phyloP scores from a whole-genome alignment of 225 moss, liverwort and hornwort genomes.

The Pseudoscleropodium purum region DNA sequence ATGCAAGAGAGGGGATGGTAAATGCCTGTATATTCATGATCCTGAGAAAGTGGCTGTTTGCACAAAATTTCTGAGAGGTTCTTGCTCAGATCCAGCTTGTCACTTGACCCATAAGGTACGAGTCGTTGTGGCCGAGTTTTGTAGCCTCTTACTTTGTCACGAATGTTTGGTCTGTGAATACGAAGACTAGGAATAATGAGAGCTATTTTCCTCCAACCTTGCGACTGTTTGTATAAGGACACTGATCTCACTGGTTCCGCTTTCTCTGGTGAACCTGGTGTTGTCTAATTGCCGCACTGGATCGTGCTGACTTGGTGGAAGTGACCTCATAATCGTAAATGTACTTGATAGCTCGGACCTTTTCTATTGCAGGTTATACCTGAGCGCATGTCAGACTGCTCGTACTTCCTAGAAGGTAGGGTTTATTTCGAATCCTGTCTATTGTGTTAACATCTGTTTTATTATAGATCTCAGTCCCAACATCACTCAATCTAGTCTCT shows the following conservation, averaged over 20 bases:
- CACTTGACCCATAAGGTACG: conserved; percentile 88
- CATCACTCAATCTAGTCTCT: not conserved
- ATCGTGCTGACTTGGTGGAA: not conserved
- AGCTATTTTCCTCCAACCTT: not conserved
- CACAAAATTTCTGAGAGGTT: conserved; percentile 87
- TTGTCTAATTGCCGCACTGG: not conserved
- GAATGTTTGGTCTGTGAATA: not conserved
- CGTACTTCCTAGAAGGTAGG: conserved; percentile 84
- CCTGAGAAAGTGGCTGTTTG: conserved; percentile 92
- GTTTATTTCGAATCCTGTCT: not conserved
- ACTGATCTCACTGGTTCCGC: not conserved
- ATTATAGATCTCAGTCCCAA: not conserved
- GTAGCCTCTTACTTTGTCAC: not conserved
- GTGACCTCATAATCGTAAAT: not conserved
- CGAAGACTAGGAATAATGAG: not conserved
- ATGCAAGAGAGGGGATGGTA: conserved; percentile 88
- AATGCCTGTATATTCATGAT: conserved; percentile 91
- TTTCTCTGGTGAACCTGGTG: not conserved
- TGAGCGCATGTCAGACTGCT: conserved; percentile 97
- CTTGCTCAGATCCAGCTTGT: conserved; percentile 66
- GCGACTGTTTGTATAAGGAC: not conserved
- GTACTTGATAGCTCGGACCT: conserved; percentile 1
- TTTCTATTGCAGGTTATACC: conserved; percentile 72
- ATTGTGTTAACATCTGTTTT: not conserved
- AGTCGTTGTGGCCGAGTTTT: not conserved